These are phyloP conservation scores for Protomyces inundatus DNA, from an alignment of 1,139 yeast species.

Conservation along the genomic window DNA sequence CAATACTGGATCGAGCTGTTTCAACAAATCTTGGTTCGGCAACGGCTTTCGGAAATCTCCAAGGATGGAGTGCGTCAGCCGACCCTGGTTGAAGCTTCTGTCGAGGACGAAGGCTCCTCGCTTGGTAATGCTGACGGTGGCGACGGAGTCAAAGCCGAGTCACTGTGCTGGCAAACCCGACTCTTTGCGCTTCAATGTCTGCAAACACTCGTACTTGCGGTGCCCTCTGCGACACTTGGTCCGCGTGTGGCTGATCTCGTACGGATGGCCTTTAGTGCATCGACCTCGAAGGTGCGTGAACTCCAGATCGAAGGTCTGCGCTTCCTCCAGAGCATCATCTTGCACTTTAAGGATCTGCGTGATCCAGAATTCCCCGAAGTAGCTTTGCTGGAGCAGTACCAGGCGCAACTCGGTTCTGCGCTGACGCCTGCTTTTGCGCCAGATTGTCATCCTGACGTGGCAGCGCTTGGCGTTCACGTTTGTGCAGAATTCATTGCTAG, in stretches of 20 bases:
- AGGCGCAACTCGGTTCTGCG: constrained; percentile 89
- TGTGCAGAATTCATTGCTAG: constrained; percentile 70
- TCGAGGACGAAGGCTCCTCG: constrained; percentile 45
- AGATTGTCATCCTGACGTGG: constrained; percentile 67
- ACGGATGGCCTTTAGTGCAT: constrained; percentile 75
- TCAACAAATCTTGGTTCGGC: constrained; percentile 39
- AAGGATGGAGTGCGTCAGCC: constrained; percentile 39
- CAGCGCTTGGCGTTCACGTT: constrained; percentile 71
- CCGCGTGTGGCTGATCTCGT: constrained; percentile 64
- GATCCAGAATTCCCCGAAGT: constrained; percentile 72
- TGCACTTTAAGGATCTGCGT: constrained; percentile 46
- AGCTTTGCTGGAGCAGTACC: constrained; percentile 80
- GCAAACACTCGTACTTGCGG: constrained; percentile 49
- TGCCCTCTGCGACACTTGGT: constrained; percentile 39
- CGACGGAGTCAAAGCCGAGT: constrained; percentile 36
- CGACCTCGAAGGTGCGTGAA: constrained; percentile 62
- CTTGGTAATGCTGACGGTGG: constrained; percentile 39
- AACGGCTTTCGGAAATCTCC: constrained; percentile 32
- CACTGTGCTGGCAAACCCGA: constrained; percentile 66
- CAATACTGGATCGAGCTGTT: constrained; percentile 41
- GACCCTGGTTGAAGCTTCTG: constrained; percentile 36
- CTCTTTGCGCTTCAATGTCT: constrained; percentile 57
- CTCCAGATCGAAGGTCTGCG: constrained; percentile 63
- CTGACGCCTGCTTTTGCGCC: constrained; percentile 79
- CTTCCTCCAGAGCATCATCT: constrained; percentile 57